Base-by-base conservation (phyloP, 345 rosid genomes). In the Syzygium oleosum region DNA sequence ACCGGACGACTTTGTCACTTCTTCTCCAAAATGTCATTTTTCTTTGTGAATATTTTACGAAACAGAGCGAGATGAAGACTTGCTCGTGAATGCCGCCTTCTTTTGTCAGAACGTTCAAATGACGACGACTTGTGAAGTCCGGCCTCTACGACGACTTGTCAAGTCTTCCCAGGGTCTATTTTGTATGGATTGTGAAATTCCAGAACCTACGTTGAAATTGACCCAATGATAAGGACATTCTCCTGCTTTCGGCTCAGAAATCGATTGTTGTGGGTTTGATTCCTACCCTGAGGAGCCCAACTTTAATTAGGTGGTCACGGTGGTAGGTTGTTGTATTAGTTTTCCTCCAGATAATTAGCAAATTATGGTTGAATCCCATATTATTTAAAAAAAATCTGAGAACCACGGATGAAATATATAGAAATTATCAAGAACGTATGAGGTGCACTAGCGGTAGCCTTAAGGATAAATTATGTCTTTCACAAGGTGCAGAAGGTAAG, bases 341-440 rank as follows among this genome's bases (percentile, higher is more conserved):
- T 5, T 58, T n/a, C 13, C 63, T 58, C 63, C 6, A 23, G 7
- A 25, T 11, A 2, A 58, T 9, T 25, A 11, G 7, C 29, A 9
- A 58, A 58, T 25, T 25, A 58, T 58, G 29, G 63, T 58, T 58
- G 63, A 0, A 0, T 23, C n/a, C 23, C 0, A 6, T 13, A 58
- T 23, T 58, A 23, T 10, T 23, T 23, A 2, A 9, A 58, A 58
- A 23, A 7, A 10, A 23, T 58, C 0, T 2, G 13, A 58, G 63
- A 58, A 23, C n/a, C 63, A 58, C 6, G 10, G 63, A 25, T 13
- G 23, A 23, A 23, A 58, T 23, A 23, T 23, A 58, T 58, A 58
- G 63, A 58, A 23, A 3, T n/a, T n/a, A n/a, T n/a, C n/a, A n/a
- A n/a, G n/a, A n/a, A n/a, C n/a, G 23, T 10, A 25, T 1, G 5